Conservation (phyloP, 2,329 filamentous ascomycete genomes). For the Sporothrix euskadiensis region DNA sequence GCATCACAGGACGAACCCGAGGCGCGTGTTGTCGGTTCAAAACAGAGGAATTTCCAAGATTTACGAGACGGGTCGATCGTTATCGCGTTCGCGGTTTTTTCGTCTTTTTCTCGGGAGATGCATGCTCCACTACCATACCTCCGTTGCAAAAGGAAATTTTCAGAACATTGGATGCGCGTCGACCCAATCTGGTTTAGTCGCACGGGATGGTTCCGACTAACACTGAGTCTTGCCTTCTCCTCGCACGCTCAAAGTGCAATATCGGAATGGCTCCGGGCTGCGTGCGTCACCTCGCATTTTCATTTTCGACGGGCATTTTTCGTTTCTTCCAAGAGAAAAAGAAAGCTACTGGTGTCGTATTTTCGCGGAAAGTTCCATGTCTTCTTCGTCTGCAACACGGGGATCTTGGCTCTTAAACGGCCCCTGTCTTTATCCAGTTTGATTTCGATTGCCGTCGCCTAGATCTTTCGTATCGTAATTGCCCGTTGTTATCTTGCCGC, state of each 20-base stretch:
- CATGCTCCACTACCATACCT: not conserved
- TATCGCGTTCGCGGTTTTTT: not conserved
- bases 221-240: not conserved
- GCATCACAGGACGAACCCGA: not conserved
- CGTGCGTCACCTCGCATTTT: not conserved
- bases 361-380: not conserved
- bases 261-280: constrained; percentile 5
- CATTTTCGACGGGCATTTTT: not conserved
- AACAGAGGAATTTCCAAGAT: not conserved
- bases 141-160: not conserved
- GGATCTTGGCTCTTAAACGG: not conserved
- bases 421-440: not conserved
- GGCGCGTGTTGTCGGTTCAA: not conserved
- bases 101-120: not conserved
- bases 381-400: not conserved
- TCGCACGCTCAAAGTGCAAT: not conserved
- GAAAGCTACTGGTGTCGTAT: not conserved
- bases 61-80: not conserved
- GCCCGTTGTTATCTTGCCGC: constrained; percentile 4
- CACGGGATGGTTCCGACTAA: constrained; percentile 16
- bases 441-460: constrained; percentile 1
- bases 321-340: not conserved
- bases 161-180: not conserved
- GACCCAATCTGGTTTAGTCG: not conserved
- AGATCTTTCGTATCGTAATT: not conserved